A percentile compares a stretch with the other conserved stretches of the same genome.
Evolutionary conservation across 495 filamentous ascomycete species (phyloP).

Genomic region (Parachaetomium inaequale): DNA sequence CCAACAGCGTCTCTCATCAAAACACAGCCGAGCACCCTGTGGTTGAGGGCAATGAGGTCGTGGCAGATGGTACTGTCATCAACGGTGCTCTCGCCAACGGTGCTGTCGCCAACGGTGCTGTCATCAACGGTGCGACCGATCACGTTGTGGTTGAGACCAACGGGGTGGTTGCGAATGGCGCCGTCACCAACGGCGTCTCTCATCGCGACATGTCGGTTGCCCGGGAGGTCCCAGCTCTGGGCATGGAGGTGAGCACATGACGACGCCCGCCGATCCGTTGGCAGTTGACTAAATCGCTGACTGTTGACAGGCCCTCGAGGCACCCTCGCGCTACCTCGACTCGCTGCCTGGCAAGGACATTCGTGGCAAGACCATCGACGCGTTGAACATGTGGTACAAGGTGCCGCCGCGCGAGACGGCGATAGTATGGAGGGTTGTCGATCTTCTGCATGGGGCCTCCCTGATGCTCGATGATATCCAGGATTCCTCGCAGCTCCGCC

Average conservation of each 20-base stretch:
- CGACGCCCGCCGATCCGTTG: no score
- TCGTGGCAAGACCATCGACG: slow-evolving; percentile 14
- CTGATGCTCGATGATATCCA: slow-evolving; percentile 68
- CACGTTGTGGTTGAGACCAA: background rate
- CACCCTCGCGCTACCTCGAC: slow-evolving; percentile 16
- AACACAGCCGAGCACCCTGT: no score
- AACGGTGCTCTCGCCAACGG: no score
- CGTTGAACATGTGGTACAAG: slow-evolving; percentile 19
- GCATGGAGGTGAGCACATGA: background rate
- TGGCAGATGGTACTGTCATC: no score
- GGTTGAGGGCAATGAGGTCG: no score
- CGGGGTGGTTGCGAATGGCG: background rate
- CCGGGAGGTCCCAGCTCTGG: background rate
- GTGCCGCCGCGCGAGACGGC: background rate
- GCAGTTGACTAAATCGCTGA: background rate
- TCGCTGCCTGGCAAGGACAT: slow-evolving; percentile 23
- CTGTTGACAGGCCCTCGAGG: slow-evolving; percentile 1
- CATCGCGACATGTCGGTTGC: background rate
- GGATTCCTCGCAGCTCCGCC: slow-evolving; percentile 68
- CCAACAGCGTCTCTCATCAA: no score
- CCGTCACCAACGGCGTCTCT: background rate
- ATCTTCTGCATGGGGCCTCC: slow-evolving; percentile 18
- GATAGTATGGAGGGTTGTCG: slow-evolving; percentile 8
- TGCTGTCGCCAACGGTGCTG: background rate
- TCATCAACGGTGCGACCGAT: background rate